Conservation (phyloP, 1,284 basidiomycete species). For the Sporisorium iseilematis-ciliati region DNA sequence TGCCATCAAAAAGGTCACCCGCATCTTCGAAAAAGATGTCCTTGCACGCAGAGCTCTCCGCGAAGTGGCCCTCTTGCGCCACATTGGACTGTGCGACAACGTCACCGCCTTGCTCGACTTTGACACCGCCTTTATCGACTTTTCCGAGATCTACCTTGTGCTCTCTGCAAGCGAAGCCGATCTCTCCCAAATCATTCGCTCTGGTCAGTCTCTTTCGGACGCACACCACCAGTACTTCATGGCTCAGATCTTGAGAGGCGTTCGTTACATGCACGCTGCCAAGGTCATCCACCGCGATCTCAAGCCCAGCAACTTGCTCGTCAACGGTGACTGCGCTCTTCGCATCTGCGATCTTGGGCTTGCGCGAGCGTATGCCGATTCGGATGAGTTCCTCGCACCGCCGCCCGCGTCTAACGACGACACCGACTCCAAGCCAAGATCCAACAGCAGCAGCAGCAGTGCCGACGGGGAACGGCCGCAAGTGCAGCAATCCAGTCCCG, state of each 20-base stretch:
- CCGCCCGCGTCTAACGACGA: conserved; percentile 27
- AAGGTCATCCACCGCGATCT: conserved; percentile 68
- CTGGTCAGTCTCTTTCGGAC: conserved; percentile 64
- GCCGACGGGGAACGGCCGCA: conserved; percentile 17
- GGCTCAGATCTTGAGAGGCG: conserved; percentile 66
- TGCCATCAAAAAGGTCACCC: conserved; percentile 68
- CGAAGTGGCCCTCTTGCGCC: conserved; percentile 63
- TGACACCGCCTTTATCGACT: conserved; percentile 68
- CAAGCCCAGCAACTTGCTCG: conserved; percentile 68
- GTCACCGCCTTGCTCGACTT: conserved; percentile 67
- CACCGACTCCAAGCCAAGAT: conserved; percentile 14
- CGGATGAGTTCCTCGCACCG: conserved; percentile 26
- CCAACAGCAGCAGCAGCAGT: conserved; percentile 29
- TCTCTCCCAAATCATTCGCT: conserved; percentile 67
- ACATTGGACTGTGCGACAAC: conserved; percentile 63
- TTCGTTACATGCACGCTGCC: conserved; percentile 66
- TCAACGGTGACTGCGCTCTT: conserved; percentile 67
- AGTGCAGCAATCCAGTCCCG: neutral
- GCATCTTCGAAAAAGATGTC: conserved; percentile 67
- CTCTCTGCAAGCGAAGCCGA: conserved; percentile 67
- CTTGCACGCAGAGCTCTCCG: conserved; percentile 64
- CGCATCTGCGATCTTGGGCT: conserved; percentile 68
- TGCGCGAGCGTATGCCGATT: conserved; percentile 59
- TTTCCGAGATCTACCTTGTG: conserved; percentile 68
- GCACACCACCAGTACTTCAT: conserved; percentile 68